Evolutionary conservation across 1,284 basidiomycete genomes (phyloP), one percentile per base, ranked within the genome.

Genomic region (Rhodotorula sp.): DNA sequence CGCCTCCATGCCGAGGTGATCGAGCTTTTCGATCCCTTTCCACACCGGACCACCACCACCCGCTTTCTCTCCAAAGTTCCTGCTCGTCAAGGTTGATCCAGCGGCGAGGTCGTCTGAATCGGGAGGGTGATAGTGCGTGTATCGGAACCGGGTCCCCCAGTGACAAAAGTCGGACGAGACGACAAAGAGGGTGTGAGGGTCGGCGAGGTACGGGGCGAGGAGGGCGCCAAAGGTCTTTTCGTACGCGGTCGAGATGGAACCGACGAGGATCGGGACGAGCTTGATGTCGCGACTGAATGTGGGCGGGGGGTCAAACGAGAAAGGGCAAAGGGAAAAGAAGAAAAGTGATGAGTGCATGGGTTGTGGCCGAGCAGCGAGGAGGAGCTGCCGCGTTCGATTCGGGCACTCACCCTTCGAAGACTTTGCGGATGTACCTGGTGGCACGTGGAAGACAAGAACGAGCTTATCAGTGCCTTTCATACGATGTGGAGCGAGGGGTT

Each of bases 161-260:
- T 99, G 95, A 79, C 96, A 99, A 79, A 99, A 99, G 81, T 99
- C 96, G 71, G 90, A 92, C 5, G 94, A 97, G 66, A 97, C 85
- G 54, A 99, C 88, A 77, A 90, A 94, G 72, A 99, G 85, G 0
- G 92, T 98, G 68, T 89, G 87, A 1, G 87, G 85, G 73, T 87
- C 84, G 2, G 84, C 83, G 62, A 96, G 85, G 80, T 92, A 95
- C 0, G 90, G 89, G 0, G 91, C 91, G 0, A 99, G 83, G 4
- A 91, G 79, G 8, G 82, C 79, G 12, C 92, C 94, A 75, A 87
- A 92, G 1, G 80, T 75, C 8, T 82, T 81, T 77, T 93, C 90
- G 55, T 84, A 83, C 14, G 83, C 79, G 48, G 85, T 82, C 29
- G 86, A 85, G 72, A 96, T 88, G 20, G 89, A 86, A 0, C 96